phyloP scores from a whole-genome alignment of 441 rosid species.

The Euphorbia corollata region DNA sequence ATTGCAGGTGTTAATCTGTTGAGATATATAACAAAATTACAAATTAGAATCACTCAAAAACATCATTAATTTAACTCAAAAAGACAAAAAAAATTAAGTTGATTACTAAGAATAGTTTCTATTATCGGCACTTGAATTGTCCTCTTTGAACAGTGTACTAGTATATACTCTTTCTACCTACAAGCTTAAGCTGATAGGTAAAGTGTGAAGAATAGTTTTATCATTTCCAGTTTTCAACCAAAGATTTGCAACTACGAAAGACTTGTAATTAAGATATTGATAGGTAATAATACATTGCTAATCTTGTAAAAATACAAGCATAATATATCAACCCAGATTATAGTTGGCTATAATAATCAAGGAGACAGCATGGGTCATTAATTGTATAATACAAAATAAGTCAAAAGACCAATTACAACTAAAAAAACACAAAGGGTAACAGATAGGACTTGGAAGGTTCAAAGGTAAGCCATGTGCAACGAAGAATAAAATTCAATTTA shows the following conservation, averaged over 20 bases:
- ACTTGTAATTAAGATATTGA: too few relatives aligned
- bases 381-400: conserved; percentile 13
- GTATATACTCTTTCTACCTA: too few relatives aligned
- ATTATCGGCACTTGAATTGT: too few relatives aligned
- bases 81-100: neutral
- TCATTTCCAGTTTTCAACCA: too few relatives aligned
- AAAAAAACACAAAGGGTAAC: conserved; percentile 13
- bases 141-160: too few relatives aligned
- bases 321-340: conserved; percentile 11
- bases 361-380: conserved; percentile 19
- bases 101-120: too few relatives aligned
- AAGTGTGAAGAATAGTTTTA: neutral
- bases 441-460: conserved; percentile 23
- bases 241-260: too few relatives aligned
- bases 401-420: conserved; percentile 7
- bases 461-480: conserved; percentile 33
- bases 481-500: conserved; percentile 25
- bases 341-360: conserved; percentile 11
- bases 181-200: neutral
- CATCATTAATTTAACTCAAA: neutral
- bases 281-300: too few relatives aligned
- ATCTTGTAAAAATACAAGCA: too few relatives aligned
- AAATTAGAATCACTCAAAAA: conserved; percentile 10
- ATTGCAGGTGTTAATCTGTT: conserved; percentile 88
- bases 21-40: neutral